These are phyloP conservation scores for Flaveria brownii DNA, from an alignment of 129 eudicot species.

Conservation along the genomic window DNA sequence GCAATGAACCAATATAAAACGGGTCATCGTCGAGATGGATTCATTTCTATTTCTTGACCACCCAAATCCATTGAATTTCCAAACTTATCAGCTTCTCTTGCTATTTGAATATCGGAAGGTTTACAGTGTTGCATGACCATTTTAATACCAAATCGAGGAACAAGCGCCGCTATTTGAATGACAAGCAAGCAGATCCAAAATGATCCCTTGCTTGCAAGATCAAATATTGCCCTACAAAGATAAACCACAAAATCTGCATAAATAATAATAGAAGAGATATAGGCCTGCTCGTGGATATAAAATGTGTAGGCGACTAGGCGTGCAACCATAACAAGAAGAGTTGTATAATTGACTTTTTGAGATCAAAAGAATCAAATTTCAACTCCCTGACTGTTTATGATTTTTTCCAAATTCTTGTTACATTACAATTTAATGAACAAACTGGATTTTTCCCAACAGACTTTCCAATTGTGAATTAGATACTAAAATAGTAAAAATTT, in stretches of 20 bases:
- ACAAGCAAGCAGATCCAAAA: conserved; percentile 81
- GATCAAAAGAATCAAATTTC: background rate
- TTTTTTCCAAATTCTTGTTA: background rate
- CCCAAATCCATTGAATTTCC: conserved; percentile 46
- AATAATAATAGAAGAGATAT: background rate
- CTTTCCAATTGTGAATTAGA: background rate
- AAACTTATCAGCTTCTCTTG: conserved; percentile 85
- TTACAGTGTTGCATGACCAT: conserved; percentile 48
- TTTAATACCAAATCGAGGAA: conserved; percentile 78
- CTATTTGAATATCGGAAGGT: conserved; percentile 81
- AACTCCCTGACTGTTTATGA: background rate
- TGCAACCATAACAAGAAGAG: background rate
- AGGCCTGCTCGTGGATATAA: background rate
- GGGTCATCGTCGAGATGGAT: conserved; percentile 44
- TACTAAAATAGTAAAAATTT: background rate
- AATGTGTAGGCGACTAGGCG: background rate
- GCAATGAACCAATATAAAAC: conserved; percentile 19
- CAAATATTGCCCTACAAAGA: conserved; percentile 81
- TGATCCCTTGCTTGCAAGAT: conserved; percentile 46
- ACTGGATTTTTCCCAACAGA: background rate
- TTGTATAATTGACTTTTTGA: background rate
- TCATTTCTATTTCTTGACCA: conserved; percentile 69
- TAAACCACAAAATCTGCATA: conserved; percentile 10
- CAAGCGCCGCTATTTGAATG: conserved; percentile 52
- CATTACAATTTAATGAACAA: background rate